Percentiles rank a stretch among this genome's conserved stretches.
phyloP scores from a whole-genome alignment of 345 rosid genomes.

The Streptanthus diversifolius region DNA sequence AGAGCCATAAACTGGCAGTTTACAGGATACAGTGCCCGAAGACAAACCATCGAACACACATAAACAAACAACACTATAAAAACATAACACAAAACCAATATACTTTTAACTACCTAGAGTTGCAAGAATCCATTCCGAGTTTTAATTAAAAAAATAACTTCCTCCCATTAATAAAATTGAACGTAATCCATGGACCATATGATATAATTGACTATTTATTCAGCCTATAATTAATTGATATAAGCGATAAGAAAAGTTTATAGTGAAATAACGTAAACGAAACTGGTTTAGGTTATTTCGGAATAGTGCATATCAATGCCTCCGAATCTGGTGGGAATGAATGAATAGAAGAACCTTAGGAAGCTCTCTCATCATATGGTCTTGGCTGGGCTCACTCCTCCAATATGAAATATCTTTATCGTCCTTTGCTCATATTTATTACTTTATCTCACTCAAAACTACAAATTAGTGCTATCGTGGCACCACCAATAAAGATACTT shows the following conservation, averaged over 20 bases:
- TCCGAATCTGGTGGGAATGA: constrained; percentile 29
- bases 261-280: background rate
- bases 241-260: background rate
- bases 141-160: no score
- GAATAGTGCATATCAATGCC: constrained; percentile 16
- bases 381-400: constrained; percentile 26
- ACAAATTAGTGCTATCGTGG: constrained; percentile 27
- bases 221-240: background rate
- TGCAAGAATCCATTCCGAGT: no score
- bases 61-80: no score
- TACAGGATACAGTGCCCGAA: no score
- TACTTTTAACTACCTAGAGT: no score
- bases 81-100: no score
- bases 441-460: constrained; percentile 31
- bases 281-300: background rate
- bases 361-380: background rate
- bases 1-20: no score
- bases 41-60: no score
- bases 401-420: constrained; percentile 27
- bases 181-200: background rate
- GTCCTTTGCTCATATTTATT: constrained; percentile 28
- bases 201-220: background rate
- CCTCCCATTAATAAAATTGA: background rate
- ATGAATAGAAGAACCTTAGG: constrained; percentile 14
- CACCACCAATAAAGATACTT: constrained; percentile 35